These are phyloP conservation scores for Scytalidium sp. DNA, from an alignment of 2,329 filamentous ascomycete species.

Conservation along the genomic window DNA sequence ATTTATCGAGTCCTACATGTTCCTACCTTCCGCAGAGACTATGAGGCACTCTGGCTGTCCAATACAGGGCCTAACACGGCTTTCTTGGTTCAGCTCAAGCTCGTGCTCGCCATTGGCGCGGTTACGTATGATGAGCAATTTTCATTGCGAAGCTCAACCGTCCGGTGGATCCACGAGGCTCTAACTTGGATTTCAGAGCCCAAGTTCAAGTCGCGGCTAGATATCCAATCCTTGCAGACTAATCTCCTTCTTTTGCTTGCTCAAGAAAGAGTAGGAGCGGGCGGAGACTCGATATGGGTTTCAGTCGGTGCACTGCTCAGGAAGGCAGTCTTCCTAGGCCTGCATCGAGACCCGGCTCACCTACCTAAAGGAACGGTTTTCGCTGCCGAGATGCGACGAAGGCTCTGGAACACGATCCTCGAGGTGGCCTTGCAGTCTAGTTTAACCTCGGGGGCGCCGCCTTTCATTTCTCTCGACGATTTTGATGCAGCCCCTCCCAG, in stretches of 20 bases:
- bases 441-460: conserved; percentile 42
- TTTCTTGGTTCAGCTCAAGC: conserved; percentile 55
- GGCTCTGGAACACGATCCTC: conserved; percentile 51
- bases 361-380: conserved; percentile 35
- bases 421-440: conserved; percentile 45
- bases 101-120: conserved; percentile 56
- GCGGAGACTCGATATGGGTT: conserved; percentile 47
- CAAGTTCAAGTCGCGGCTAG: conserved; percentile 48
- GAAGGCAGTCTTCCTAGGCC: conserved; percentile 46
- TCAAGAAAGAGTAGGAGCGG: conserved; percentile 34
- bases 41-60: conserved; percentile 47
- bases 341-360: conserved; percentile 45
- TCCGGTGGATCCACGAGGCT: conserved; percentile 55
- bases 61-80: conserved; percentile 28
- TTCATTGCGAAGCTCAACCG: conserved; percentile 44
- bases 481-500: conserved; percentile 47
- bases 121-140: conserved; percentile 47
- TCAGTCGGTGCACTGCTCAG: conserved; percentile 41
- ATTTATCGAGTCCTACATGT: conserved; percentile 49
- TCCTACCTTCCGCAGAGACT: conserved; percentile 45
- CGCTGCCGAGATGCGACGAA: conserved; percentile 43
- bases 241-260: conserved; percentile 42
- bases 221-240: conserved; percentile 47
- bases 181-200: conserved; percentile 53
- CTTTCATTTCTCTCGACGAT: conserved; percentile 39